Conservation (phyloP, 1,139 yeast genomes). For the Suhomyces yuchorum region DNA sequence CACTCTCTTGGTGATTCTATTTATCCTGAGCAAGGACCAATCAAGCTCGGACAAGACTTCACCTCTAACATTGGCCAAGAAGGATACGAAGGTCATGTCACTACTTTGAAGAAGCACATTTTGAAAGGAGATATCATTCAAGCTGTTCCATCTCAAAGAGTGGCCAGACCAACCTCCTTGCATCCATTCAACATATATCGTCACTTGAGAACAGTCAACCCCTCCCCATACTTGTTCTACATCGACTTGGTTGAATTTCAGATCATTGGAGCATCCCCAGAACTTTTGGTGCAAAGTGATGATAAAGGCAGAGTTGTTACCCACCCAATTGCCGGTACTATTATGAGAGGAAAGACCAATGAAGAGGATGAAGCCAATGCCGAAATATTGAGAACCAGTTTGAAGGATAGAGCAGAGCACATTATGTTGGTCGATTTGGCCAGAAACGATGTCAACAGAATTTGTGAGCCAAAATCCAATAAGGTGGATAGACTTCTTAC, state of each 20-base stretch:
- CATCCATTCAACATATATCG: constrained; percentile 97
- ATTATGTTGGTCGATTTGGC: constrained; percentile 98
- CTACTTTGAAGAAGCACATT: constrained; percentile 74
- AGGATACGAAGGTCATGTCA: constrained; percentile 86
- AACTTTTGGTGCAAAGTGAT: constrained; percentile 82
- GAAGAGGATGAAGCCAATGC: constrained; percentile 92
- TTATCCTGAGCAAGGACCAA: constrained; percentile 66
- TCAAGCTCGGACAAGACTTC: constrained; percentile 64
- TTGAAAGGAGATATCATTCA: constrained; percentile 91
- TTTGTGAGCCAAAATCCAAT: constrained; percentile 85
- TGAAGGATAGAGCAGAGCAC: constrained; percentile 95
- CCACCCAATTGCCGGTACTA: constrained; percentile 98
- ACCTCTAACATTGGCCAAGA: constrained; percentile 89
- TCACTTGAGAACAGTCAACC: constrained; percentile 92
- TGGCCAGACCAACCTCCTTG: constrained; percentile 89
- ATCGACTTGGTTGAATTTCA: constrained; percentile 91
- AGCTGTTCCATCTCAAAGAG: constrained; percentile 97
- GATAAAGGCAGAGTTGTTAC: constrained; percentile 72
- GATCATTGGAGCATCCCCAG: constrained; percentile 97
- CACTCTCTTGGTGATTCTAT: constrained; percentile 36
- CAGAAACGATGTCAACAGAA: constrained; percentile 89
- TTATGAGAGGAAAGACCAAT: constrained; percentile 81
- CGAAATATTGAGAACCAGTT: constrained; percentile 66
- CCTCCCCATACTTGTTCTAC: constrained; percentile 94
- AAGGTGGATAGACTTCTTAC: constrained; percentile 85